Evolutionary conservation across 192 early-diverging fungal genomes (phyloP).

Genomic region (Coemansia sp.): DNA sequence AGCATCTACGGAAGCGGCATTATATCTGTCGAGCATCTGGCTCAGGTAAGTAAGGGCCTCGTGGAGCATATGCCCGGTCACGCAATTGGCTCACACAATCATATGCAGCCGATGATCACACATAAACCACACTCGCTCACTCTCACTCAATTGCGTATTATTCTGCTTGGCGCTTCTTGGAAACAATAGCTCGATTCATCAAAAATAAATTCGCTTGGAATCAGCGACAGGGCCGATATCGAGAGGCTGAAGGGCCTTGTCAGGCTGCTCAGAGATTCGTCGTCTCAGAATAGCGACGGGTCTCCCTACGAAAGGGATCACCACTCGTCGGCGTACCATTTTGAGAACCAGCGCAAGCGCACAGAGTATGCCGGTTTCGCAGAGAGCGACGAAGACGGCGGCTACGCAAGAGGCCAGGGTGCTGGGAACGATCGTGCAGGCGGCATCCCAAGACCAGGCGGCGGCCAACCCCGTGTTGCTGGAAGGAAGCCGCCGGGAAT

Average conservation of each 20-base stretch:
- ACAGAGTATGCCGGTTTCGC: constrained; percentile 2
- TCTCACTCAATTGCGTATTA: neutral
- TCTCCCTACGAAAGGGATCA: neutral
- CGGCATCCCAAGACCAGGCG: constrained; percentile 20
- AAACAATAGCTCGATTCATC: constrained; percentile 36
- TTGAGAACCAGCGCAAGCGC: constrained; percentile 10
- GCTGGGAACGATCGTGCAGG: constrained; percentile 5
- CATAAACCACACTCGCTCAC: neutral
- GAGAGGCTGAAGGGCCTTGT: constrained; percentile 26
- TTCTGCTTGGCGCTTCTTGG: no score
- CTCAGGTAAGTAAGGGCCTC: constrained; percentile 24
- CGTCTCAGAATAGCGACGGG: neutral
- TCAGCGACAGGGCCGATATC: constrained; percentile 28
- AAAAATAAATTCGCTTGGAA: constrained; percentile 21
- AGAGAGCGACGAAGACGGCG: constrained; percentile 33
- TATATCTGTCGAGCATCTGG: constrained; percentile 30
- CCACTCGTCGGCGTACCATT: constrained; percentile 2
- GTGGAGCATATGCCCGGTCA: neutral
- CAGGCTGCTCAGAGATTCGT: constrained; percentile 7
- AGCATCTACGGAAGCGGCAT: constrained; percentile 40
- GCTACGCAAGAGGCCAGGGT: neutral
- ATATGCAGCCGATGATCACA: neutral
- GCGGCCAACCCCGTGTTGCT: constrained; percentile 7
- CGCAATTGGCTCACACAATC: no score
- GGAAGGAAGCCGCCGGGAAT: constrained; percentile 29